These are phyloP conservation scores for Chloranthus sessilifolius DNA, from an alignment of 164 flowering plant genomes.

Conservation along the genomic window DNA sequence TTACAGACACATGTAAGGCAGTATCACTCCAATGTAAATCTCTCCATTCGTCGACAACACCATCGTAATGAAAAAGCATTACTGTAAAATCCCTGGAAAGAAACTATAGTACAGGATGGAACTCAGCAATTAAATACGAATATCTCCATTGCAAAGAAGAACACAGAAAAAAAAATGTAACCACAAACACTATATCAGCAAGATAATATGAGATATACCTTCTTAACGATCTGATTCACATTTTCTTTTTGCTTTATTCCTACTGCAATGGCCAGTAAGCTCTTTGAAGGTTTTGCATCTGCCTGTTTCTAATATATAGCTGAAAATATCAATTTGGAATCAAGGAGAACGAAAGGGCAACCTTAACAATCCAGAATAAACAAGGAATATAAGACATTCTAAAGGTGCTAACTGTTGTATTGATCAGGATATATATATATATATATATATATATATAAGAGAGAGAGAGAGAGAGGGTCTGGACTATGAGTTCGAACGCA, in stretches of 20 bases:
- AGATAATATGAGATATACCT: conserved; percentile 35
- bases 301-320: conserved; percentile 22
- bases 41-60: conserved; percentile 67
- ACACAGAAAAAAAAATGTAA: background rate
- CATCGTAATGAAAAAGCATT: conserved; percentile 93
- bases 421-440: too few species aligned
- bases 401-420: too few species aligned
- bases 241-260: conserved; percentile 73
- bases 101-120: conserved; percentile 44
- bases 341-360: too few species aligned
- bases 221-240: conserved; percentile 58
- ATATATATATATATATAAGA: too few species aligned
- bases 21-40: conserved; percentile 53
- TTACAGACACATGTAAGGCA: conserved; percentile 69
- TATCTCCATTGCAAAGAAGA: background rate
- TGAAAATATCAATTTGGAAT: background rate
- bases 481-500: too few species aligned
- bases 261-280: conserved; percentile 74
- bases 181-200: background rate
- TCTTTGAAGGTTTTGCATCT: conserved; percentile 30
- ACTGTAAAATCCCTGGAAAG: conserved; percentile 47
- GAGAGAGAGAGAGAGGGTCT: too few species aligned
- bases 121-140: background rate
- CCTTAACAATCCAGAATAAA: too few species aligned
- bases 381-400: too few species aligned